Evolutionary conservation across 495 filamentous ascomycete species (phyloP).

Genomic region (Penicillium longicatenatum): DNA sequence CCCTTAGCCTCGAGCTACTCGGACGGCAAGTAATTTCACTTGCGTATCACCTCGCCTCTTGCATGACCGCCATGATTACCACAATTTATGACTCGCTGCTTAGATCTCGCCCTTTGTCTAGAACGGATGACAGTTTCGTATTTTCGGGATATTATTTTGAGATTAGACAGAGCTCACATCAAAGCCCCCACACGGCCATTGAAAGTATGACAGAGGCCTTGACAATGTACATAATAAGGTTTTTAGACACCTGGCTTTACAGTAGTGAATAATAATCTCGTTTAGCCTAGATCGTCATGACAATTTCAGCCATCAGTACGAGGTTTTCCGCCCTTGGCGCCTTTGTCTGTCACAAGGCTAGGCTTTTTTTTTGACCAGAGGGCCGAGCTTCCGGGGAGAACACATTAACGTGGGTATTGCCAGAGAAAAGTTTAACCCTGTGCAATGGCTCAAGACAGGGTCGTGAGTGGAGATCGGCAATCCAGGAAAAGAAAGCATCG

Average conservation of each 20-base stretch:
- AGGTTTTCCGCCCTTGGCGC: constrained; percentile 16
- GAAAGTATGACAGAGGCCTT: background rate
- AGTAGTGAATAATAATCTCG: constrained; percentile 7
- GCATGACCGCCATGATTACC: background rate
- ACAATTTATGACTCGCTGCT: background rate
- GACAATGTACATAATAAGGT: background rate
- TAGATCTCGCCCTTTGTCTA: constrained; percentile 9
- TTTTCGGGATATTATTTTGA: background rate
- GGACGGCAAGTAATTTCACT: background rate
- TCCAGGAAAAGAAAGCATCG: constrained; percentile 14
- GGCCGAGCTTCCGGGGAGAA: background rate
- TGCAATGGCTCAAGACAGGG: constrained; percentile 4
- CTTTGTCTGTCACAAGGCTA: constrained; percentile 6
- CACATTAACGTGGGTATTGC: background rate
- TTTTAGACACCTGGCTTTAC: background rate
- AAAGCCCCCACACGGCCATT: background rate
- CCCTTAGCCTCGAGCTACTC: background rate
- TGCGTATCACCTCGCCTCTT: background rate
- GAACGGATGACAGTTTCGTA: constrained; percentile 5
- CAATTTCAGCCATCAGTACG: constrained; percentile 16
- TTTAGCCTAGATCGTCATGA: constrained; percentile 6
- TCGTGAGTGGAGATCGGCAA: constrained; percentile 12
- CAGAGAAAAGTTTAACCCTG: background rate
- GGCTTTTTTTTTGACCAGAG: constrained; percentile 1
- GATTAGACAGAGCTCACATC: background rate